Base-by-base conservation (phyloP, 345 rosid genomes). In the Raphanus sativus region DNA sequence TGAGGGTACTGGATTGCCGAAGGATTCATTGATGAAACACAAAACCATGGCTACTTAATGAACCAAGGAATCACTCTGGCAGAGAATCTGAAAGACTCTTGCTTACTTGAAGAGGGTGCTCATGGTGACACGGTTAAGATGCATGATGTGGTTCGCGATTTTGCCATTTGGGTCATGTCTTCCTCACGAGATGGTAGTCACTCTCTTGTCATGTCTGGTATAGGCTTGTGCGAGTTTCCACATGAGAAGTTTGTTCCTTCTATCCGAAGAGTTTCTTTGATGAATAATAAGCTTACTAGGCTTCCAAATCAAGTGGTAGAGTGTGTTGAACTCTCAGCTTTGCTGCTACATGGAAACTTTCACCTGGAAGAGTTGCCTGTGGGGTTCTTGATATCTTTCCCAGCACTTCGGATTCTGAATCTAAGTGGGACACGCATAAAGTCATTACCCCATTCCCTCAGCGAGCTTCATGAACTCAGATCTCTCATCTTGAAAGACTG, bases 121-220 rank as follows among this genome's bases (percentile, higher is more conserved):
- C 26, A 62, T 30, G 55, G 59, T n/a, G 82, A 65, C 26, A 80
- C 79, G 4, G 73, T 84, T 15, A 87, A 81, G 72, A 84, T 87
- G 87, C 88, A 87, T 63, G 84, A 77, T 42, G 73, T 87, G 34
- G 82, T 86, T 6, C 75, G 87, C n/a, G 91, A 87, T 65, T 80
- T 86, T 34, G 82, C 87, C 4, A 67, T 86, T 56, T 80, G 85
- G 85, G 71, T 84, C 17, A 73, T 80, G 68, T 76, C 65, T 17
- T 69, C 77, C 61, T 58, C 32, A 2, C 77, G 78, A 21, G 29
- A 21, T 32, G 62, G 63, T 54, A 32, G 36, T 33, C 84, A 64
- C 67, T 82, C 78, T 63, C 82, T 84, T 29, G 66, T 84, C 74
- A 67, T 10, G 33, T 71, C 85, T 65, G 86, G 84, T 4, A 62